Percentiles rank a stretch among this genome's conserved stretches.
phyloP scores from a whole-genome alignment of 768 basidiomycete species.

The Russula foetens region DNA sequence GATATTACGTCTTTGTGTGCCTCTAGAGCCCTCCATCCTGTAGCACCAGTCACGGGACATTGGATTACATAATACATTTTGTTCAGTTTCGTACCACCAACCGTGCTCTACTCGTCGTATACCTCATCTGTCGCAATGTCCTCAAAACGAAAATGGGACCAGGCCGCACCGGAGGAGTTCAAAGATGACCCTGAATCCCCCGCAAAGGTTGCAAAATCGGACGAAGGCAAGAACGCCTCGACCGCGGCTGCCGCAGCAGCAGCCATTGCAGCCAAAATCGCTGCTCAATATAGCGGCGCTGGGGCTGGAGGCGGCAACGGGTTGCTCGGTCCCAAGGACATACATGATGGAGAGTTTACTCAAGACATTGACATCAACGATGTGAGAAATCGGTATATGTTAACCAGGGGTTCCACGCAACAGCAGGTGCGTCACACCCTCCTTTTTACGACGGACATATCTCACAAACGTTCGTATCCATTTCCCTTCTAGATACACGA shows the following conservation, averaged over 20 bases:
- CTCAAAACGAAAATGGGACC: conserved; percentile 79
- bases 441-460: background rate
- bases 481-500: conserved; percentile 61
- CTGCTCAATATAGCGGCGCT: conserved; percentile 64
- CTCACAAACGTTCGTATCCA: background rate
- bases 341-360: conserved; percentile 72
- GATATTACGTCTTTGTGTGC: background rate
- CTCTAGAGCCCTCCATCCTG: too few relatives aligned
- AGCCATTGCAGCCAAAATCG: conserved; percentile 92
- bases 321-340: conserved; percentile 47
- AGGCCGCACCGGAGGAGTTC: conserved; percentile 39
- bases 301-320: conserved; percentile 30
- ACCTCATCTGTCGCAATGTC: conserved; percentile 36
- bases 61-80: conserved; percentile 22
- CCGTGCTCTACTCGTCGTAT: background rate
- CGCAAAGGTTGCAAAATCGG: conserved; percentile 36
- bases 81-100: background rate
- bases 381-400: conserved; percentile 84
- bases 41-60: background rate
- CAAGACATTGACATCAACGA: conserved; percentile 98
- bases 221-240: conserved; percentile 54
- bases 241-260: conserved; percentile 73
- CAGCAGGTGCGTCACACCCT: conserved; percentile 52
- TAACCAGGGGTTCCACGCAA: conserved; percentile 92
- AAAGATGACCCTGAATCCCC: conserved; percentile 36